Evolutionary conservation across 2,329 filamentous ascomycete genomes (phyloP), one percentile per base, ranked within the genome.

Genomic region (Colletotrichum sp.): DNA sequence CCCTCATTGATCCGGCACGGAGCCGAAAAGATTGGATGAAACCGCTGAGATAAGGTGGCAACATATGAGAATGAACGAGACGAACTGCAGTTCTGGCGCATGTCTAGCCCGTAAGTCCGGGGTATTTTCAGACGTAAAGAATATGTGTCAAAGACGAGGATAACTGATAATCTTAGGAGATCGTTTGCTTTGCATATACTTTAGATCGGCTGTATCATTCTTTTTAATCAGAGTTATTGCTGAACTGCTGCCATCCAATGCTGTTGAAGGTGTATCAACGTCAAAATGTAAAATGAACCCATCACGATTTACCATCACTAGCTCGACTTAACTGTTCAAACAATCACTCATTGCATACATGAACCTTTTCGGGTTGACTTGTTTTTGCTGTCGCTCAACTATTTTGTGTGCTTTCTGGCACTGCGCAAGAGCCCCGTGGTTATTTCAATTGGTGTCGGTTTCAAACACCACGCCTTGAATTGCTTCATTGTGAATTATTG

Each of bases 211-310:
- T 12, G 44, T 48, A 22, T 22, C 6, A 1, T 3, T 48, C 0
- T 9, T 13, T 12, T 48, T 12, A n/a, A 48, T 7, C 11, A 22
- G 4, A 13, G n/a, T 52, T 22, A 3, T 13, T 13, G 44, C n/a
- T 52, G 44, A 13, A 52, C n/a, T 13, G n/a, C n/a, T 22, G n/a
- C 2, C 5, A 48, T 27, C 25, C 27, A 27, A 27, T 22, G n/a
- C 4, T 22, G 19, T n/a, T 6, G 19, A n/a, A n/a, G 39, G 39
- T 44, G 39, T 44, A 9, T 36, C 34, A 36, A 0, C 6, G 8
- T 9, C 2, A 11, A 11, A 44, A 3, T 3, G 19, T 12, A 12
- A 48, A 4, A 0, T 6, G 3, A 44, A 52, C 4, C 5, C 6
- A 13, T 8, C n/a, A 8, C 7, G 13, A n/a, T 3, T 19, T 19